Evolutionary conservation across 345 rosid species (phyloP).

Genomic region (Melaleuca alternifolia): DNA sequence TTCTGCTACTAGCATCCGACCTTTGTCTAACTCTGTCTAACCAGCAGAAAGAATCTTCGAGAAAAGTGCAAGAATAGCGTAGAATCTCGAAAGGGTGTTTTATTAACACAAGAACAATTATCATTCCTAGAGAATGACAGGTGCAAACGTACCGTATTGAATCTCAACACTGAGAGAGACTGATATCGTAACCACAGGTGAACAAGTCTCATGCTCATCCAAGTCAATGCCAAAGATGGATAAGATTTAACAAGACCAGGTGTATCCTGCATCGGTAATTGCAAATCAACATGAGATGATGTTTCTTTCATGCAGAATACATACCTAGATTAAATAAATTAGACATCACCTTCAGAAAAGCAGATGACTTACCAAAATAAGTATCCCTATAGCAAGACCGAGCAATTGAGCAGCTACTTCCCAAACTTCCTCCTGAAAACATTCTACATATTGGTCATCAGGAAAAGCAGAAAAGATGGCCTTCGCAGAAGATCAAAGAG

Average conservation of each 20-base stretch:
- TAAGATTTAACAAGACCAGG: constrained; percentile 73
- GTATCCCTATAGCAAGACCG: constrained; percentile 79
- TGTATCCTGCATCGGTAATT: constrained; percentile 49
- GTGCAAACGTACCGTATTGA: constrained; percentile 46
- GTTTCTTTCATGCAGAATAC: not conserved
- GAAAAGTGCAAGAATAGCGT: not conserved
- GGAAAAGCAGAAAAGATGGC: not conserved
- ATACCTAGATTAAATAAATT: not conserved
- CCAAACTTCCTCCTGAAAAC: constrained; percentile 93
- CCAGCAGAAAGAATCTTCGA: not conserved
- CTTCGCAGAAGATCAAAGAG: not conserved
- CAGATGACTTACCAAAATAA: constrained; percentile 52
- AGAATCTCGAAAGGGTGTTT: not conserved
- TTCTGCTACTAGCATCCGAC: not conserved
- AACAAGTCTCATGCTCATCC: constrained; percentile 65
- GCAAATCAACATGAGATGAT: not conserved
- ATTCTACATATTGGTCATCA: not conserved
- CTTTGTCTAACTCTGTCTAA: not conserved
- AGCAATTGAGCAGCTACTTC: constrained; percentile 93
- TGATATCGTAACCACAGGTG: constrained; percentile 91
- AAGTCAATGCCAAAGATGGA: constrained; percentile 53
- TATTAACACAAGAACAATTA: not conserved
- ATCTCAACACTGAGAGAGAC: constrained; percentile 61
- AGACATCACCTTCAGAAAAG: not conserved
- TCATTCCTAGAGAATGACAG: not conserved